Evolutionary conservation across 345 rosid genomes (phyloP), one percentile per base, ranked within the genome.

Genomic region (Alliaria petiolata): DNA sequence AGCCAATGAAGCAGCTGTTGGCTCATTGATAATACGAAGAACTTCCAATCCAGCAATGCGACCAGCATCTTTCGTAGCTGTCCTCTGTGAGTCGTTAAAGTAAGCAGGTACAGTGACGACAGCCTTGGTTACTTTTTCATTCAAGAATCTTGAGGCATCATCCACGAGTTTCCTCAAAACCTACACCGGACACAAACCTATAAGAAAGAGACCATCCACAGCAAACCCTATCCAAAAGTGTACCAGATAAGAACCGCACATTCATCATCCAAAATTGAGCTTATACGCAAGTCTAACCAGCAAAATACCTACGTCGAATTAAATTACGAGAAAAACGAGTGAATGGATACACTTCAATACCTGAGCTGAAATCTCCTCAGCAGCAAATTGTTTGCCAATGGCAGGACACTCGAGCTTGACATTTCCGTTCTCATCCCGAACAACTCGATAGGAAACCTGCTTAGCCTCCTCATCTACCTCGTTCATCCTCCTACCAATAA

Each of bases 341-440:
- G 3, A 30, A 43, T 22, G 3, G 17, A 10, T 3, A 39, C 16
- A 17, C 54, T 57, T 0, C 10, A 43, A 67, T 79, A 95, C 99
- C 98, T 95, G 99, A 67, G 98, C 98, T 4, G 99, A 95, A 67
- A 95, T 95, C 79, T 95, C 99, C 79, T 95, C 99, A 8, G 98
- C 96, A 0, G 99, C 96, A 61, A 92, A 95, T 45, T 85, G 98
- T 80, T 90, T 95, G 3, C 90, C 90, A 36, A 88, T 87, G 0
- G 96, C 96, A 31, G 99, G 99, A 47, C 97, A 95, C 13, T 95
- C 99, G 2, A 95, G 79, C 82, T 95, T 95, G 16, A 92, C 99
- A 77, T 95, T 95, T 5, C 96, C 97, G 39, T 92, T 89, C 44
- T 92, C 97, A 76, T 95, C 99, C 66, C 89, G 87, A 28, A 86